phyloP scores from a whole-genome alignment of 805 yeast genomes.

The Kluyveromyces starmeri region DNA sequence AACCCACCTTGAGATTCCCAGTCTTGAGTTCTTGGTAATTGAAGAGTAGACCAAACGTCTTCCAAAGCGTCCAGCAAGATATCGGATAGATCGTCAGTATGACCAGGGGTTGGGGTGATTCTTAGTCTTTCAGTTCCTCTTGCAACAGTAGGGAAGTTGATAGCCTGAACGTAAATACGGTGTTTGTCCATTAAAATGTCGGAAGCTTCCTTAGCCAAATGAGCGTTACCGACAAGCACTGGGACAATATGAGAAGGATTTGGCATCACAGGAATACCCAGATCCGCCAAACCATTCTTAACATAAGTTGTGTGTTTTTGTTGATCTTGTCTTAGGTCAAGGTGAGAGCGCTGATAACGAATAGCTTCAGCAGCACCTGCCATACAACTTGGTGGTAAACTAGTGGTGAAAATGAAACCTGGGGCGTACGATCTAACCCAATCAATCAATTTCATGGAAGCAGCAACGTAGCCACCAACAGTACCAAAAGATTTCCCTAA shows the following conservation, averaged over 20 bases:
- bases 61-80: slow-evolving; percentile 72
- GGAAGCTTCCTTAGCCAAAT: slow-evolving; percentile 82
- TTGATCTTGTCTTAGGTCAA: slow-evolving; percentile 72
- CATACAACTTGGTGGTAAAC: slow-evolving; percentile 97
- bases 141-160: slow-evolving; percentile 96
- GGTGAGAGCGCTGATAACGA: slow-evolving; percentile 69
- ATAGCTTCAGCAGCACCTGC: slow-evolving; percentile 89
- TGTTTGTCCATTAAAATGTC: slow-evolving; percentile 79
- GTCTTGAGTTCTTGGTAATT: slow-evolving; percentile 63
- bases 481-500: slow-evolving; percentile 95
- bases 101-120: slow-evolving; percentile 99
- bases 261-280: slow-evolving; percentile 92
- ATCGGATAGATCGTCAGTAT: slow-evolving; percentile 66
- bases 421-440: slow-evolving; percentile 96
- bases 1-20: slow-evolving; percentile 82
- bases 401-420: slow-evolving; percentile 94
- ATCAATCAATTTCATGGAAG: slow-evolving; percentile 71
- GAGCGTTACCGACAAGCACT: slow-evolving; percentile 88
- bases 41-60: slow-evolving; percentile 65
- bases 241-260: slow-evolving; percentile 98
- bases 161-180: slow-evolving; percentile 92
- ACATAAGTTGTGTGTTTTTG: slow-evolving; percentile 82
- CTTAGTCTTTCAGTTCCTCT: slow-evolving; percentile 93
- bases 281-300: slow-evolving; percentile 53
- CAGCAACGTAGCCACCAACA: slow-evolving; percentile 98